Evolutionary conservation across 352 stramenopile species (phyloP).

Genomic region (Paralagenidium karlingii): DNA sequence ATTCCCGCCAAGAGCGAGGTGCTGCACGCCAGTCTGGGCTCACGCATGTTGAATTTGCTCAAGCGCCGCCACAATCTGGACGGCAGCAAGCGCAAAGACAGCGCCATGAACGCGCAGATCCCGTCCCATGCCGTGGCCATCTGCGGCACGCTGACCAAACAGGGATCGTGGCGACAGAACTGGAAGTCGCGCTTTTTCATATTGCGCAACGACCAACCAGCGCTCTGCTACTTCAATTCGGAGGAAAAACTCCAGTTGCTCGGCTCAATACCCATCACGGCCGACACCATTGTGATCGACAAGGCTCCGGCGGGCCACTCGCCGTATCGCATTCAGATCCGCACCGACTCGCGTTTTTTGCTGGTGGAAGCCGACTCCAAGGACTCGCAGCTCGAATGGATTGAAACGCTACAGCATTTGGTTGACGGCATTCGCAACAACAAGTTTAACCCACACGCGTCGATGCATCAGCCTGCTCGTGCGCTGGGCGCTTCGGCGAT

Average conservation of each 20-base stretch:
- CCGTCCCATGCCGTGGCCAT: neutral
- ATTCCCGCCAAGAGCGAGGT: neutral
- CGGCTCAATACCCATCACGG: slow-evolving; percentile 47
- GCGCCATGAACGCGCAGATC: no score
- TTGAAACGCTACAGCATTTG: slow-evolving; percentile 51
- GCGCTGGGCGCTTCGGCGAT: slow-evolving; percentile 1
- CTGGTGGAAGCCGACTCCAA: slow-evolving; percentile 52
- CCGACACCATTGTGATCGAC: slow-evolving; percentile 69
- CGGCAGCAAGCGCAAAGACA: no score
- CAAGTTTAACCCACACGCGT: slow-evolving; percentile 40
- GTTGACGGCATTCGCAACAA: slow-evolving; percentile 46
- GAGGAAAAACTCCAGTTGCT: slow-evolving; percentile 74
- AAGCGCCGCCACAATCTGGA: no score
- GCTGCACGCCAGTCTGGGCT: neutral
- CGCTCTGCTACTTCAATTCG: slow-evolving; percentile 71
- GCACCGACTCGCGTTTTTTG: slow-evolving; percentile 33
- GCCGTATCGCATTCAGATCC: slow-evolving; percentile 59
- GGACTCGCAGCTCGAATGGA: slow-evolving; percentile 54
- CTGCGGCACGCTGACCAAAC: slow-evolving; percentile 46
- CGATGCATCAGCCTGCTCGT: slow-evolving; percentile 10
- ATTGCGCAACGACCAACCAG: slow-evolving; percentile 52
- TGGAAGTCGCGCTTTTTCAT: slow-evolving; percentile 82
- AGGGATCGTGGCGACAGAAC: slow-evolving; percentile 76
- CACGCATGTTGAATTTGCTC: neutral
- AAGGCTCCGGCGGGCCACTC: slow-evolving; percentile 19